Evolutionary conservation across 768 basidiomycete species (phyloP), one percentile per base, ranked within the genome.

Genomic region (Suillus plorans): DNA sequence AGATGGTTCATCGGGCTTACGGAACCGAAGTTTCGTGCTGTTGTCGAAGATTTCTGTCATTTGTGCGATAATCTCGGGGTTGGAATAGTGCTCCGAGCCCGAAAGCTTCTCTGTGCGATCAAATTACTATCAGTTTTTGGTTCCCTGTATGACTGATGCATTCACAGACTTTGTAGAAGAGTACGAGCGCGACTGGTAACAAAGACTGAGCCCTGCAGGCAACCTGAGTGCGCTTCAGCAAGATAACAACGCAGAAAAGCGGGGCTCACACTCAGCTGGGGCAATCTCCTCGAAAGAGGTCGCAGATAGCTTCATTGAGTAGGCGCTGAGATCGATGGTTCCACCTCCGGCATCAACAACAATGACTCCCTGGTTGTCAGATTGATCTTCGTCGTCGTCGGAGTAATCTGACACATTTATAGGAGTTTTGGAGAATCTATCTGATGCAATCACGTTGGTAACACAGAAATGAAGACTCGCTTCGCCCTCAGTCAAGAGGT

Each of bases 331-430:
- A 56, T 80, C 78, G 18, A 78, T 65, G 6, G 76, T 81, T 5
- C 75, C 75, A 0, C 81, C 79, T 8, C 84, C 84, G 9, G 81
- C 82, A 69, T 85, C 85, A 18, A 84, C 75, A 6, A 85, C 70
- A 22, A 83, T 72, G 5, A 84, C 66, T 0, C 77, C 77, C 36
- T 75, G 66, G 1, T 73, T 73, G 1, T 72, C 82, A 77, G 67
- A 22, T n/a, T 62, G 44, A 9, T 63, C 64, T 2, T 9, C 61
- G 3, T 68, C 49, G 0, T 65, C 64, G 9, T 57, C 55, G 18
- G 12, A 14, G 5, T 57, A 59, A n/a, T 42, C 66, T 31, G 31
- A 1, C 31, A 31, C 5, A 0, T 31, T 5, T 31, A 6, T 31
- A 31, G 31, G 31, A 4, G 64, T 1, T 12, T 49, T 53, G 14